Percentiles rank a stretch among this genome's conserved stretches.
Evolutionary conservation across 2,329 filamentous ascomycete species (phyloP).

Genomic region (Penicillium sp.): DNA sequence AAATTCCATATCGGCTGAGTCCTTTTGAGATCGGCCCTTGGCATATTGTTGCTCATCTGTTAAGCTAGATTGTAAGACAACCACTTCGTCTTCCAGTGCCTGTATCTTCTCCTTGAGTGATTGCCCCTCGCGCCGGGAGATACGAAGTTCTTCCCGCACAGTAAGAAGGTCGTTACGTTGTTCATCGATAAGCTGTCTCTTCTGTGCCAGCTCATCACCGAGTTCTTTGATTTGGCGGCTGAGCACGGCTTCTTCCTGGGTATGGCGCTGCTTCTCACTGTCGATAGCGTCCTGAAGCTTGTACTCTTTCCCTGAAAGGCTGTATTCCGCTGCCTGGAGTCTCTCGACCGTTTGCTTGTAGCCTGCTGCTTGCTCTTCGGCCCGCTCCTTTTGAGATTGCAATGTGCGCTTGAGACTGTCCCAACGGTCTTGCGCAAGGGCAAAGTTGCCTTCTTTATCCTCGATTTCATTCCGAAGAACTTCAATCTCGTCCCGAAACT

Average conservation of each 20-base stretch:
- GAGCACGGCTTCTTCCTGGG: conserved; percentile 68
- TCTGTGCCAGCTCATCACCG: conserved; percentile 67
- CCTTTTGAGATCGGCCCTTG: conserved; percentile 56
- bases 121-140: conserved; percentile 64
- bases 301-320: conserved; percentile 65
- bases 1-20: conserved; percentile 58
- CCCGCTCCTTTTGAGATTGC: conserved; percentile 64
- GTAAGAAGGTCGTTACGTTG: conserved; percentile 65
- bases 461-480: conserved; percentile 64
- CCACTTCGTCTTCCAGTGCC: conserved; percentile 72
- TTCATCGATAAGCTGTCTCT: conserved; percentile 64
- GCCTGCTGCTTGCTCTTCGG: conserved; percentile 65
- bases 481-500: conserved; percentile 57
- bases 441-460: conserved; percentile 69
- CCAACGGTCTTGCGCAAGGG: conserved; percentile 72
- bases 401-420: conserved; percentile 65
- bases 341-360: conserved; percentile 70
- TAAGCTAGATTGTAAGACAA: conserved; percentile 65
- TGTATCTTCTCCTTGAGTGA: conserved; percentile 64
- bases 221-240: conserved; percentile 73
- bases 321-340: conserved; percentile 67
- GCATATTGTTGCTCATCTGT: conserved; percentile 65
- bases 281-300: conserved; percentile 67
- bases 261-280: conserved; percentile 70
- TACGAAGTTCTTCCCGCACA: conserved; percentile 68